phyloP scores from a whole-genome alignment of 305 asterid genomes.

The Stenogyne calaminthoides region DNA sequence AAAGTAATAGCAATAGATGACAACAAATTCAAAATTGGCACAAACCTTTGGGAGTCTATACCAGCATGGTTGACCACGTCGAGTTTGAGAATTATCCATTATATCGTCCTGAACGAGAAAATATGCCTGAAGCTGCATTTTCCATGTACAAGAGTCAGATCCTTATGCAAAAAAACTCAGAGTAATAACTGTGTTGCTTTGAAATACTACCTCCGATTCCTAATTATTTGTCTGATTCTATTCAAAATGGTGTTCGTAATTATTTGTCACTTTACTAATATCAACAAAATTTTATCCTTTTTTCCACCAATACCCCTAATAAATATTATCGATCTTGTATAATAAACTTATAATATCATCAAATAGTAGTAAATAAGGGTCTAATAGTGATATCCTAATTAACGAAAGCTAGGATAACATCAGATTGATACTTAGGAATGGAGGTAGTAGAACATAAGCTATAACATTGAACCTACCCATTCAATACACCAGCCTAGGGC shows the following conservation, averaged over 20 bases:
- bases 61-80: conserved; percentile 99
- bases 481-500: conserved; percentile 97
- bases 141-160: conserved; percentile 27
- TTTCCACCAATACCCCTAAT: too few species aligned
- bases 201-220: not conserved
- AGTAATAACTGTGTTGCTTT: conserved; percentile 19
- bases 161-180: not conserved
- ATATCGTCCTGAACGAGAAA: conserved; percentile 92
- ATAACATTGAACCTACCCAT: conserved; percentile 64
- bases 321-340: too few species aligned
- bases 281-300: too few species aligned
- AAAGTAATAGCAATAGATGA: conserved; percentile 4
- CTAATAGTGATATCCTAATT: too few species aligned
- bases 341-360: too few species aligned
- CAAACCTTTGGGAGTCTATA: conserved; percentile 73
- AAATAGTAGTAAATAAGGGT: too few species aligned
- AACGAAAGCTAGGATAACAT: too few species aligned
- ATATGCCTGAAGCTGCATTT: conserved; percentile 88
- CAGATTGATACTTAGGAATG: too few species aligned
- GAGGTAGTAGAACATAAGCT: not conserved
- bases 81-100: conserved; percentile 78
- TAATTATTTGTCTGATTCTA: too few species aligned
- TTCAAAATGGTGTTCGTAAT: too few species aligned
- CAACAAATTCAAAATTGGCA: conserved; percentile 24
- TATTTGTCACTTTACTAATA: too few species aligned